phyloP scores from a whole-genome alignment of 345 rosid genomes.

The Sisymbrium irio region DNA sequence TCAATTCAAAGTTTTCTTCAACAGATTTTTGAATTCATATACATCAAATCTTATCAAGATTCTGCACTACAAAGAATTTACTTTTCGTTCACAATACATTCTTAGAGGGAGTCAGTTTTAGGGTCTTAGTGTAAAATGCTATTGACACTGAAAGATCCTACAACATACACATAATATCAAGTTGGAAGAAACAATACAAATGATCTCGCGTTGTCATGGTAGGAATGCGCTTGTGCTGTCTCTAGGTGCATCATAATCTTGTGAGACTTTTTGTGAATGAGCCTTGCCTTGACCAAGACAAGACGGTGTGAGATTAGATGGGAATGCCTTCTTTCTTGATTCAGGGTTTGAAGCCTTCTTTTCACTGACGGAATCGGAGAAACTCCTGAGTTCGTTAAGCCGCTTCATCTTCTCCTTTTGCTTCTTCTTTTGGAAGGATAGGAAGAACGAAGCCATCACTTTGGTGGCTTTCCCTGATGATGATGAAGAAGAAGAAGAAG shows the following conservation, averaged over 20 bases:
- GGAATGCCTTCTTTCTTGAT: conserved; percentile 26
- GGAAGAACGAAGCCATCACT: conserved; percentile 29
- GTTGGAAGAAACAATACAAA: conserved; percentile 5
- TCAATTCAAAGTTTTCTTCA: background rate
- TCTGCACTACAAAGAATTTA: background rate
- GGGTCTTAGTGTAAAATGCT: background rate
- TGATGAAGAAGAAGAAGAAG: background rate
- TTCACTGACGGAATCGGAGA: conserved; percentile 22
- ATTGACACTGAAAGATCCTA: background rate
- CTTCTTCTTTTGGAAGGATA: conserved; percentile 29
- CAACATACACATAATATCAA: background rate
- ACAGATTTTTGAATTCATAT: conserved; percentile 12
- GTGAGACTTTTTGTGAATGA: conserved; percentile 22
- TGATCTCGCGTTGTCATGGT: background rate
- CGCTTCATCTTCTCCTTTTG: conserved; percentile 36
- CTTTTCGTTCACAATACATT: background rate
- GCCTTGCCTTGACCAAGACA: conserved; percentile 27
- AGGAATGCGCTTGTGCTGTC: conserved; percentile 31
- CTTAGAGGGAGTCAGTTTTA: background rate
- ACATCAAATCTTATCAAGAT: conserved; percentile 10
- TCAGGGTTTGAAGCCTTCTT: background rate
- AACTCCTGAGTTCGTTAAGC: conserved; percentile 33
- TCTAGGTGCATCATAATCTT: conserved; percentile 28
- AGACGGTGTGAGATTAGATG: conserved; percentile 8
- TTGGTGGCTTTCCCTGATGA: conserved; percentile 21